phyloP scores from a whole-genome alignment of 2,329 filamentous ascomycete genomes.

The Zymoseptoria crescenta region DNA sequence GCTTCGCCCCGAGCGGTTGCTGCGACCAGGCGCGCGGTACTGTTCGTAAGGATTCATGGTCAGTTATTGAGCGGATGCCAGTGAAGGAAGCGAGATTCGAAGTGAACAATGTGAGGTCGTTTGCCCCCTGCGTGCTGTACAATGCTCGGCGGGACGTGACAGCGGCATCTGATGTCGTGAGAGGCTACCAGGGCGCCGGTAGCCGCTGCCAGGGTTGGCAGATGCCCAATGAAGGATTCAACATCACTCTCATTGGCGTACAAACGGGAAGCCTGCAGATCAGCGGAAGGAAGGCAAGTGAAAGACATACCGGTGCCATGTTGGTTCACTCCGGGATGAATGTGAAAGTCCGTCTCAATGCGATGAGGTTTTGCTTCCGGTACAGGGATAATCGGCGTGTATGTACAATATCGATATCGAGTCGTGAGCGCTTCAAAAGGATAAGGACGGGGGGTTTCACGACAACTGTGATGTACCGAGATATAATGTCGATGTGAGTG shows the following conservation, averaged over 20 bases:
- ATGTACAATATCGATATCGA: neutral
- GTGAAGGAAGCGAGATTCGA: neutral
- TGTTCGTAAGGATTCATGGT: constrained; percentile 26
- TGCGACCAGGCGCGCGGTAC: constrained; percentile 51
- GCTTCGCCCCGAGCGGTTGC: constrained; percentile 49
- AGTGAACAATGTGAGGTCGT: no score
- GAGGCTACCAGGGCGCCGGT: constrained; percentile 2
- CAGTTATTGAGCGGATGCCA: no score
- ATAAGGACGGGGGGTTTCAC: no score
- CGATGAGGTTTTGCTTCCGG: neutral
- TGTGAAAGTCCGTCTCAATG: neutral
- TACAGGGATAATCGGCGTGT: neutral
- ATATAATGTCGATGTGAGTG: neutral
- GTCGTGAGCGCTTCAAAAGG: neutral
- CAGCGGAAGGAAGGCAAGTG: neutral
- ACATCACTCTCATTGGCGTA: neutral
- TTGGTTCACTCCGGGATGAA: neutral
- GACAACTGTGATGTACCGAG: neutral
- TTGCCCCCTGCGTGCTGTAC: no score
- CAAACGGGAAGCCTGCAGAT: neutral
- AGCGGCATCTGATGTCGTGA: neutral
- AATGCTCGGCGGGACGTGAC: no score
- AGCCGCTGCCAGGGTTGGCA: neutral
- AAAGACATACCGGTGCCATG: constrained; percentile 1
- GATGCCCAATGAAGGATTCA: neutral